Evolutionary conservation across 2,329 filamentous ascomycete species (phyloP).

Genomic region (Coleophoma crateriformis): DNA sequence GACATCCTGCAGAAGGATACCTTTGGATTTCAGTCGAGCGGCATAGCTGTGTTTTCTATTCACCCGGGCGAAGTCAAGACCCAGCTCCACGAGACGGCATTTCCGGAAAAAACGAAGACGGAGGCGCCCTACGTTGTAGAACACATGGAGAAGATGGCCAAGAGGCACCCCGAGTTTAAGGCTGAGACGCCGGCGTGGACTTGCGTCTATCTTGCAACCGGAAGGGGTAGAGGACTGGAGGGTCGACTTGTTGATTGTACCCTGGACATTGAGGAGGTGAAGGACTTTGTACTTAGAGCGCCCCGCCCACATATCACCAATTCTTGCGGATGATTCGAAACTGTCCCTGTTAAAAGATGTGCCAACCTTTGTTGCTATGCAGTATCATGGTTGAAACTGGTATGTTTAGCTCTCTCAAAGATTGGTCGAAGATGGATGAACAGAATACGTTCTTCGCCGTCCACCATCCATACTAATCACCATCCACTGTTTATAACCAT

Average conservation of each 20-base stretch:
- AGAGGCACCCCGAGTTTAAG: slow-evolving; percentile 10
- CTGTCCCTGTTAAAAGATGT: too few species aligned
- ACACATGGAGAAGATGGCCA: slow-evolving; percentile 10
- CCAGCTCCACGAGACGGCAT: slow-evolving; percentile 10
- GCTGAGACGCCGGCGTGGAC: slow-evolving; percentile 13
- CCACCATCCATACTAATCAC: too few species aligned
- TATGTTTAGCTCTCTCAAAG: too few species aligned
- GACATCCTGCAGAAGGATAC: slow-evolving; percentile 9
- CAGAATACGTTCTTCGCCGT: too few species aligned
- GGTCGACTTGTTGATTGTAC: slow-evolving; percentile 13
- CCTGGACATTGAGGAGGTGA: slow-evolving; percentile 13
- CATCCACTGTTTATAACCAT: too few species aligned
- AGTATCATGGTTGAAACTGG: too few species aligned
- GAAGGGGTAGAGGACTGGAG: slow-evolving; percentile 7
- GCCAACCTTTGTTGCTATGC: too few species aligned
- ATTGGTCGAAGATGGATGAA: too few species aligned
- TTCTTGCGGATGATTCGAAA: slow-evolving; percentile 6
- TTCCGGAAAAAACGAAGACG: slow-evolving; percentile 12
- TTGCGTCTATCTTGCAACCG: slow-evolving; percentile 14
- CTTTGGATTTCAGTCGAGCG: slow-evolving; percentile 7
- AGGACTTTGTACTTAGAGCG: slow-evolving; percentile 3
- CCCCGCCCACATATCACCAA: slow-evolving; percentile 11
- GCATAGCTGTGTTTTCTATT: slow-evolving; percentile 13
- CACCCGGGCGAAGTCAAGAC: slow-evolving; percentile 14
- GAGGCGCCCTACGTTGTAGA: slow-evolving; percentile 14